Base-by-base conservation (phyloP, 768 basidiomycete species). In the Boletus rubroflammeus region DNA sequence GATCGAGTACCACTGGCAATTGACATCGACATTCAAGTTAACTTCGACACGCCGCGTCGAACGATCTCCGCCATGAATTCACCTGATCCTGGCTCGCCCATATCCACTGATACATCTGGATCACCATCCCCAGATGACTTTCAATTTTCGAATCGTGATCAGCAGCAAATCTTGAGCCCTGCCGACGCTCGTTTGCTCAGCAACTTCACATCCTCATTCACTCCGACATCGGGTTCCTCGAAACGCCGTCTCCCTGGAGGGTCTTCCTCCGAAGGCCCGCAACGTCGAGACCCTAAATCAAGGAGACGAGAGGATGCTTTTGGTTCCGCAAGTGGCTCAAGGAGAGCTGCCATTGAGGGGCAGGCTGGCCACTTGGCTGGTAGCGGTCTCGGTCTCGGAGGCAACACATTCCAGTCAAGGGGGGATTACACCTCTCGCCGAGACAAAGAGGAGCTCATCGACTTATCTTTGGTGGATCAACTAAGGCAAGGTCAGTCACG, bases 361-460 rank as follows among this genome's bases (percentile, higher is more conserved):
- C 65, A 70, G 31, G 38, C 21, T 47, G 40, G 53, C n/a, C 60
- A 58, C 44, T 19, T 44, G 19, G 43, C 11, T 10, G 60, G 58
- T 26, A 42, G 54, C 14, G 25, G 21, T 29, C 17, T 32, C n/a
- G 63, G 56, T 31, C 35, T 58, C 29, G 59, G 60, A 47, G 43
- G 58, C 45, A 63, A 54, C 51, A 35, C 67, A 10, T 55, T 60
- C 42, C 60, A 68, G 55, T 64, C 66, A 28, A 68, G 64, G 47
- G 69, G 69, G 38, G 76, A 79, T 36, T 68, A 68, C 32, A 67
- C 69, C 19, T 69, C 67, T n/a, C 80, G 76, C 64, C 69, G 78
- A 52, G 81, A 83, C 49, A 82, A 81, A 57, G 81, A 81, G 40
- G 82, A 83, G 19, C 69, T 83, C 48, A 69, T 83, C 47, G 82